A percentile compares a stretch with the other conserved stretches of the same genome.
Conservation (phyloP, 139 green algal species). For the Chlorella sp. region DNA sequence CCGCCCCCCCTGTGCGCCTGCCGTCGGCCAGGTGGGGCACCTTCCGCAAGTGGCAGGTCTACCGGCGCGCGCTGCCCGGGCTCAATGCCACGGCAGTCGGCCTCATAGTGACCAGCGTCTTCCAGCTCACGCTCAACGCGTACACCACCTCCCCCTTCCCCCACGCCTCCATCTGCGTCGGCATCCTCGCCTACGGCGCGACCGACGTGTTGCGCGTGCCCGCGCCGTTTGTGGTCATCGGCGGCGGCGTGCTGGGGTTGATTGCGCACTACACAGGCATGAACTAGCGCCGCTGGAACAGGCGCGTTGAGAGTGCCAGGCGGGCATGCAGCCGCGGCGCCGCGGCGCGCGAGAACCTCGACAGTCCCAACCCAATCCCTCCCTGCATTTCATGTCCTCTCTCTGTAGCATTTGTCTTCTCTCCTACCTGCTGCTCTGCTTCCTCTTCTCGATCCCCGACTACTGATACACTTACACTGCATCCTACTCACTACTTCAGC, state of each 20-base stretch:
- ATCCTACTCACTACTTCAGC: too few relatives aligned
- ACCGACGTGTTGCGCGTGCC: slow-evolving; percentile 68
- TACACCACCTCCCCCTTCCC: slow-evolving; percentile 61
- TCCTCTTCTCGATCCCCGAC: neutral
- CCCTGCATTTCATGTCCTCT: neutral
- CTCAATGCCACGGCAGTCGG: slow-evolving; percentile 87
- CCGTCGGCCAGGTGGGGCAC: too few relatives aligned
- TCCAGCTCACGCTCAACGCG: slow-evolving; percentile 76
- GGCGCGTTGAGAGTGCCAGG: neutral
- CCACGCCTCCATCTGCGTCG: slow-evolving; percentile 70
- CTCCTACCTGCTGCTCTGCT: neutral
- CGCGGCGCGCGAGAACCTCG: too few relatives aligned
- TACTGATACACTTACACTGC: neutral
- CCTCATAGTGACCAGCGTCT: slow-evolving; percentile 86
- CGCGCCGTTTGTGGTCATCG: slow-evolving; percentile 73
- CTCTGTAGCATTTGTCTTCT: neutral
- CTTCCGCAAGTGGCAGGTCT: slow-evolving; percentile 58
- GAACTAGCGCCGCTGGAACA: slow-evolving; percentile 42
- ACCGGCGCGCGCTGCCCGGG: slow-evolving; percentile 67
- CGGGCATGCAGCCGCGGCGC: neutral
- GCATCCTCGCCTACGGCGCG: slow-evolving; percentile 65
- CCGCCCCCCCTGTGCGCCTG: too few relatives aligned
- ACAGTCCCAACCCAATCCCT: too few relatives aligned
- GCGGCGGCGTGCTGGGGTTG: slow-evolving; percentile 70
- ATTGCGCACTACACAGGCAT: slow-evolving; percentile 67